Evolutionary conservation across 192 early-diverging fungal species (phyloP).

Genomic region (Podila clonocystis): DNA sequence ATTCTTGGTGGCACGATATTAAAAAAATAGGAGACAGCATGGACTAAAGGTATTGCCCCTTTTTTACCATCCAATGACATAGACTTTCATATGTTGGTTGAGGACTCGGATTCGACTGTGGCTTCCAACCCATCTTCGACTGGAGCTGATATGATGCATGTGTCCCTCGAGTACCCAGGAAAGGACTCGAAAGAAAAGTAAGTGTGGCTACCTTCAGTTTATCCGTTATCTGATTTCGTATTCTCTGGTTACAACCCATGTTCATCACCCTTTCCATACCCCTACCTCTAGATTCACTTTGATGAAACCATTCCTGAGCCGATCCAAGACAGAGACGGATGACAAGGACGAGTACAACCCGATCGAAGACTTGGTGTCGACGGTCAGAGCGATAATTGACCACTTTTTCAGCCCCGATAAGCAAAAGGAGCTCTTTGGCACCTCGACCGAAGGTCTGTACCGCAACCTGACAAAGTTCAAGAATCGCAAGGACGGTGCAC

Average conservation of each 20-base stretch:
- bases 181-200: constrained; percentile 54
- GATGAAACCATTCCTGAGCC: constrained; percentile 54
- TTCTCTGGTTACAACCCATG: constrained; percentile 7
- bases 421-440: constrained; percentile 66
- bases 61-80: neutral
- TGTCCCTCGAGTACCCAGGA: constrained; percentile 53
- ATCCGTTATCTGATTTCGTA: constrained; percentile 47
- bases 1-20: neutral
- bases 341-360: constrained; percentile 86
- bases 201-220: neutral
- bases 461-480: constrained; percentile 82
- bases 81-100: constrained; percentile 46
- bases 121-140: constrained; percentile 46
- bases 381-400: constrained; percentile 72
- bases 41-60: too few species aligned
- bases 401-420: constrained; percentile 64
- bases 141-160: constrained; percentile 42
- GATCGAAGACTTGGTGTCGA: constrained; percentile 79
- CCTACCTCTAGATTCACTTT: constrained; percentile 49
- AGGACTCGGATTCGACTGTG: constrained; percentile 52
- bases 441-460: constrained; percentile 70
- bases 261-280: neutral
- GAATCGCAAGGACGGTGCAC: constrained; percentile 71
- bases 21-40: neutral
- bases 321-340: constrained; percentile 55